Conservation (phyloP, 164 flowering plant genomes). For the Vitis vinifera region ASM3070453v1 NC_081807.1:6365501-6366000, state of each 20-base stretch:
- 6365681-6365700: slow-evolving; percentile 78
- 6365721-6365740: slow-evolving; percentile 73
- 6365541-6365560: too few species aligned
- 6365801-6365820: slow-evolving; percentile 57
- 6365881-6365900: neutral
- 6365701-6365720: slow-evolving; percentile 72
- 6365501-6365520: too few species aligned
- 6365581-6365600: too few species aligned
- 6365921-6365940: too few species aligned
- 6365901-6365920: too few species aligned
- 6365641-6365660: slow-evolving; percentile 47
- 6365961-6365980: neutral
- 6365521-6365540: too few species aligned
- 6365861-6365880: slow-evolving; percentile 85
- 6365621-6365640: too few species aligned
- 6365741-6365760: slow-evolving; percentile 86
- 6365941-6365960: neutral
- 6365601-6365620: too few species aligned
- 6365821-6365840: slow-evolving; percentile 76
- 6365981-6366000: neutral
- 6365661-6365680: slow-evolving; percentile 80
- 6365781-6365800: slow-evolving; percentile 53
- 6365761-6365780: slow-evolving; percentile 79
- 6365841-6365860: slow-evolving; percentile 96
- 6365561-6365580: too few species aligned